phyloP scores from a whole-genome alignment of 208 protist species.

The Crithidia fasciculata region DNA sequence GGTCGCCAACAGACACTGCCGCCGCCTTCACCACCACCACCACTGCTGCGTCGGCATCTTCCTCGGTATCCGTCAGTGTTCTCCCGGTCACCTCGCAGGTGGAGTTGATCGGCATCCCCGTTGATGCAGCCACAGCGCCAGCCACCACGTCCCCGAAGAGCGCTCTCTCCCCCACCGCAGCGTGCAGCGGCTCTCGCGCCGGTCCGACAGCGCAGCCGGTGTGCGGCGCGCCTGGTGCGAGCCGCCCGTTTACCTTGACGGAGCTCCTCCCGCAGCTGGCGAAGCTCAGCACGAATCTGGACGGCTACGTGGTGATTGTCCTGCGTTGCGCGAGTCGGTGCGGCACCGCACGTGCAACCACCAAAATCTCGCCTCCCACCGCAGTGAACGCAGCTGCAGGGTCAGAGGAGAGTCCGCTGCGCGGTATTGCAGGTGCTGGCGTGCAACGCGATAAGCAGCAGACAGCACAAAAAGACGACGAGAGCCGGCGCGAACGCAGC shows the following conservation, averaged over 20 bases:
- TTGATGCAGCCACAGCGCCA: slow-evolving; percentile 4
- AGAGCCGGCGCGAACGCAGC: background rate
- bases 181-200: background rate
- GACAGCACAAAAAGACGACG: background rate
- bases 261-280: slow-evolving; percentile 32
- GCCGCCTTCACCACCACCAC: slow-evolving; percentile 3
- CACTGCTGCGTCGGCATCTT: background rate
- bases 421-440: background rate
- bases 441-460: slow-evolving; percentile 1
- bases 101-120: slow-evolving; percentile 29
- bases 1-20: background rate
- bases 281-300: slow-evolving; percentile 33
- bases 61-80: slow-evolving; percentile 5
- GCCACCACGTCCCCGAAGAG: background rate
- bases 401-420: background rate
- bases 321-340: slow-evolving; percentile 15
- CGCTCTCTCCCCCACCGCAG: background rate
- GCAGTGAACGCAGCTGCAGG: background rate
- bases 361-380: background rate
- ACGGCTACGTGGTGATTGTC: slow-evolving; percentile 37
- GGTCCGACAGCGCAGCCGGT: no score
- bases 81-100: slow-evolving; percentile 28
- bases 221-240: slow-evolving; percentile 1
- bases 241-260: slow-evolving; percentile 12
- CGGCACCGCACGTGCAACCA: background rate